A percentile compares a stretch with the other conserved stretches of the same genome.
Evolutionary conservation across 768 basidiomycete genomes (phyloP).

Genomic region (Mycena venus): DNA sequence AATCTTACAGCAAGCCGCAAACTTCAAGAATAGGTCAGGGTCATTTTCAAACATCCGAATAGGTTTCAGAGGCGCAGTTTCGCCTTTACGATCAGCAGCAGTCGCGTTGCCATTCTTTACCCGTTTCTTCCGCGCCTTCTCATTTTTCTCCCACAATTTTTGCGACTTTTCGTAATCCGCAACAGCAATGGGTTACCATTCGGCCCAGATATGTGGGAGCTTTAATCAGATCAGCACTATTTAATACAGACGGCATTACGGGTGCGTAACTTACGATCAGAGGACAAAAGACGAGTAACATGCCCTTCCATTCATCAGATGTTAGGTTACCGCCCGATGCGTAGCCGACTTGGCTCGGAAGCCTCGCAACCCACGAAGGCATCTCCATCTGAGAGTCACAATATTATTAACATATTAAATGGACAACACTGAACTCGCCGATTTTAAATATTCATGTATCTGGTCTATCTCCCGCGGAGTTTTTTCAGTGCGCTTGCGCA

Average conservation of each 20-base stretch:
- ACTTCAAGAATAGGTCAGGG: neutral
- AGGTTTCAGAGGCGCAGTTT: neutral
- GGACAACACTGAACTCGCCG: neutral
- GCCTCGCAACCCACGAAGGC: conserved; percentile 34
- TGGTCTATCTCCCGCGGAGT: conserved; percentile 34
- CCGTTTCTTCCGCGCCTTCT: neutral
- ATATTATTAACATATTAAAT: too few relatives aligned
- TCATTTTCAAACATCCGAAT: conserved; percentile 5
- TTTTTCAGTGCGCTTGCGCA: conserved; percentile 14
- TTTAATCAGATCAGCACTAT: neutral
- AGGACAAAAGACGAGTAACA: conserved; percentile 30
- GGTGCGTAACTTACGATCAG: conserved; percentile 29
- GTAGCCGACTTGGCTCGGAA: conserved; percentile 37
- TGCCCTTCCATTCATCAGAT: conserved; percentile 40
- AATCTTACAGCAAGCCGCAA: conserved; percentile 23
- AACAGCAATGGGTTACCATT: conserved; percentile 9
- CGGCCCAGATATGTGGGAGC: conserved; percentile 10
- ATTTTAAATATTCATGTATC: conserved; percentile 32
- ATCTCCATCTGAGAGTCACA: conserved; percentile 38
- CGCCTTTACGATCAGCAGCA: neutral
- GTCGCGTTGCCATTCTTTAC: neutral
- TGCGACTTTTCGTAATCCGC: conserved; percentile 1
- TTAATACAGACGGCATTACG: neutral
- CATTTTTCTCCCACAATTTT: neutral
- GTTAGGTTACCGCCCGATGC: conserved; percentile 40